Base-by-base conservation (phyloP, 169 alveolate genomes). In the Amoebophrya sp. region DNA sequence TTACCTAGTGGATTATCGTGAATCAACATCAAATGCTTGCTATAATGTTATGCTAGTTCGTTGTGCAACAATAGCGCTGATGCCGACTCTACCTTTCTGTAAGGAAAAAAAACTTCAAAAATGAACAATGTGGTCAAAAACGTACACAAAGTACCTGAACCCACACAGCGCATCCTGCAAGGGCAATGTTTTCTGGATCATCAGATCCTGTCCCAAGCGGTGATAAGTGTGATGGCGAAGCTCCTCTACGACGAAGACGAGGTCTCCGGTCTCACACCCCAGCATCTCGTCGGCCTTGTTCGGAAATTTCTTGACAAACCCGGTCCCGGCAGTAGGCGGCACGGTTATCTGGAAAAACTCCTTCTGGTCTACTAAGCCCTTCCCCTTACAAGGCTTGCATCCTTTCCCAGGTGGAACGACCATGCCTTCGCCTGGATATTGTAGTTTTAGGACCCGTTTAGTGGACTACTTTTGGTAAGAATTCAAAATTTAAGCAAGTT, bases 101-200 rank as follows among this genome's bases (percentile, higher is more conserved):
- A n/a, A n/a, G n/a, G n/a, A n/a, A n/a, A n/a, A n/a, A n/a, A n/a
- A n/a, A n/a, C n/a, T n/a, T n/a, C n/a, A n/a, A n/a, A n/a, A n/a
- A n/a, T n/a, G n/a, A n/a, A n/a, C n/a, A n/a, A n/a, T n/a, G n/a
- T n/a, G n/a, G n/a, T n/a, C n/a, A n/a, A n/a, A n/a, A n/a, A n/a
- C n/a, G n/a, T n/a, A n/a, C n/a, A n/a, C n/a, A n/a, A n/a, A n/a
- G n/a, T n/a, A n/a, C n/a, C 83, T 1, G 83, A 65, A 65, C 2
- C 83, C 83, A 36, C 83, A 65, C 39, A 65, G 83, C n/a, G 83
- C 83, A 36, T 65, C 83, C 33, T 65, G 83, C 83, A 65, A 36
- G 38, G 83, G 83, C 33, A 65, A 36, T 36, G 83, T 6, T 36
- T 65, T 65, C n/a, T 65, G 18, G 83, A 65, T 65, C 83, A 65